Evolutionary conservation across 2,329 filamentous ascomycete genomes (phyloP), one percentile per base, ranked within the genome.

Genomic region (Onygenales sp.): DNA sequence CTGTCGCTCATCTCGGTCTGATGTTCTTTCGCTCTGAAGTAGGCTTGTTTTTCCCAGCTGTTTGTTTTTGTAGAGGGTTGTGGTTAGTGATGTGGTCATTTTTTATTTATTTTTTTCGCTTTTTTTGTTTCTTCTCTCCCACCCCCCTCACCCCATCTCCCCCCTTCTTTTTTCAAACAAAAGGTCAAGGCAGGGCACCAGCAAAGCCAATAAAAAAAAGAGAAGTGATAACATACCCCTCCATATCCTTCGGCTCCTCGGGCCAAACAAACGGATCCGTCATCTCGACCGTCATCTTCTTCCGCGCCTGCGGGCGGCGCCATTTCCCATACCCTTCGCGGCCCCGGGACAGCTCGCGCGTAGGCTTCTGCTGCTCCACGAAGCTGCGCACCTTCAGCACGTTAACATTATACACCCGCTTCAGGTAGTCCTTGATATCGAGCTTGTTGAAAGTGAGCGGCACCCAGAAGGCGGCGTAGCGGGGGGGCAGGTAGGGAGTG

Each of bases 271-370:
- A 98, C 4, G 91, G 88, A 74, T 85, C 76, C 57, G 79, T 82
- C 74, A 98, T 81, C 77, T 96, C 88, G 44, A 94, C 88, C 42
- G 87, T 95, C 93, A 98, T 98, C 70, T 85, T 87, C 80, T 98
- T 98, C 64, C 84, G 79, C 49, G 83, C 75, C 58, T 80, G 77
- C 31, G 87, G 86, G 27, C 92, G 82, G 69, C 83, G 85, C 76
- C 82, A 83, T 57, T 78, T 77, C 56, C 79, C 77, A 63, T 70
- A 76, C 55, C 68, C 65, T 66, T 66, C 68, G 68, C 61, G 70
- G 42, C 58, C 65, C 45, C 60, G 55, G 40, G 57, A 62, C 13
- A 61, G 62, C 61, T 64, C 64, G 51, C 59, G 80, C 54, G 79
- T 79, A 37, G 85, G 69, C 46, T 79, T 81, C 67, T 83, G 78